Evolutionary conservation across 2,329 filamentous ascomycete species (phyloP).

Genomic region (Aureobasidium pullulans): DNA sequence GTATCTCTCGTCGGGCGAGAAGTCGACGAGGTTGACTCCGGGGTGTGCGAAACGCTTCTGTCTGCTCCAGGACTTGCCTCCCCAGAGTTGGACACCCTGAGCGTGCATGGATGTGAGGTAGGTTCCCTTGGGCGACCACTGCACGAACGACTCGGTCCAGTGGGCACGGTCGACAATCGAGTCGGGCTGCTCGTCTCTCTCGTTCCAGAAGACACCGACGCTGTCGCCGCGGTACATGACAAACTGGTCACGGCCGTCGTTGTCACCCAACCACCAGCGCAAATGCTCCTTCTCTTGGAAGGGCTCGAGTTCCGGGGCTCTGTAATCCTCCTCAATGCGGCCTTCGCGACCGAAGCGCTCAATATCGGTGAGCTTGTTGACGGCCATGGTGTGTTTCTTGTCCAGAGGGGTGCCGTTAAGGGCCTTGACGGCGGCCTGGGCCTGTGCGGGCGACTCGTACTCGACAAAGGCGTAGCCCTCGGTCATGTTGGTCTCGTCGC

Average conservation of each 20-base stretch:
- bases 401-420: conserved; percentile 83
- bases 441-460: conserved; percentile 84
- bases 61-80: conserved; percentile 78
- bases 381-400: conserved; percentile 89
- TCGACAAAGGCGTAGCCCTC: conserved; percentile 95
- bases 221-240: conserved; percentile 87
- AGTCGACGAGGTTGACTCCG: conserved; percentile 91
- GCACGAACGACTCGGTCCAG: conserved; percentile 97
- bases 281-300: conserved; percentile 93
- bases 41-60: conserved; percentile 92
- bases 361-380: conserved; percentile 98
- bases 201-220: conserved; percentile 97
- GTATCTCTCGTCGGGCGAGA: conserved; percentile 89
- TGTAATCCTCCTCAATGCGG: conserved; percentile 85
- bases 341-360: conserved; percentile 94
- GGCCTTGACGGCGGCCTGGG: conserved; percentile 78
- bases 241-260: conserved; percentile 88
- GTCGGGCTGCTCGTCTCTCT: conserved; percentile 85
- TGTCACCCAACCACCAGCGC: conserved; percentile 84
- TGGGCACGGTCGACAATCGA: conserved; percentile 82
- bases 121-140: conserved; percentile 94
- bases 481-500: conserved; percentile 69
- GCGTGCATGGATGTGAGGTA: conserved; percentile 91
- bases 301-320: conserved; percentile 68
- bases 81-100: conserved; percentile 97